Conservation (phyloP, 2,329 filamentous ascomycete species). For the Rutstroemia sp. region DNA sequence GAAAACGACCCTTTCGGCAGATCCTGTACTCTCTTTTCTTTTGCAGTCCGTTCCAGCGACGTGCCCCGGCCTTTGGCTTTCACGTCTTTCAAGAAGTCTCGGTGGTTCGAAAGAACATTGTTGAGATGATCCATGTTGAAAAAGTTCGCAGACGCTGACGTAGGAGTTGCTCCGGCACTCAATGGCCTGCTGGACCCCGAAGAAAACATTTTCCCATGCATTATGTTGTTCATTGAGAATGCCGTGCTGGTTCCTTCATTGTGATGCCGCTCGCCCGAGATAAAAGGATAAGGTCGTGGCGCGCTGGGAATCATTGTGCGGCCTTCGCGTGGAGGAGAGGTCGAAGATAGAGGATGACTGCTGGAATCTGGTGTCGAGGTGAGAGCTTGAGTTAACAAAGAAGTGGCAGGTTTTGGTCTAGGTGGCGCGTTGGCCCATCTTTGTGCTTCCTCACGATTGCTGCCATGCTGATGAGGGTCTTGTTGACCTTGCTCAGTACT, state of each 20-base stretch:
- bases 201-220: slow-evolving; percentile 11
- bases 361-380: slow-evolving; percentile 9
- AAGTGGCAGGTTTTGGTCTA: slow-evolving; percentile 19
- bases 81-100: slow-evolving; percentile 26
- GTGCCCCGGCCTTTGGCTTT: slow-evolving; percentile 29
- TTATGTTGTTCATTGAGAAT: slow-evolving; percentile 12
- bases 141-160: slow-evolving; percentile 10
- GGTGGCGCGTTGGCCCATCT: slow-evolving; percentile 13
- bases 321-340: background rate
- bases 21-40: slow-evolving; percentile 33
- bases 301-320: slow-evolving; percentile 1
- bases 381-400: slow-evolving; percentile 27
- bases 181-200: slow-evolving; percentile 7
- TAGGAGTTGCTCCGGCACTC: slow-evolving; percentile 16
- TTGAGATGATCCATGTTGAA: slow-evolving; percentile 31
- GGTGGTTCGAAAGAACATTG: slow-evolving; percentile 31
- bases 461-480: slow-evolving; percentile 17
- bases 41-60: slow-evolving; percentile 37
- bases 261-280: slow-evolving; percentile 9
- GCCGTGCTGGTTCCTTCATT: slow-evolving; percentile 13
- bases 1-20: slow-evolving; percentile 24
- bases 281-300: background rate
- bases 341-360: background rate
- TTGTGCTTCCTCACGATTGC: slow-evolving; percentile 17
- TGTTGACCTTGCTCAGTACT: slow-evolving; percentile 22